phyloP scores from a whole-genome alignment of 805 yeast genomes.

The Starmerella scarabaei region DNA sequence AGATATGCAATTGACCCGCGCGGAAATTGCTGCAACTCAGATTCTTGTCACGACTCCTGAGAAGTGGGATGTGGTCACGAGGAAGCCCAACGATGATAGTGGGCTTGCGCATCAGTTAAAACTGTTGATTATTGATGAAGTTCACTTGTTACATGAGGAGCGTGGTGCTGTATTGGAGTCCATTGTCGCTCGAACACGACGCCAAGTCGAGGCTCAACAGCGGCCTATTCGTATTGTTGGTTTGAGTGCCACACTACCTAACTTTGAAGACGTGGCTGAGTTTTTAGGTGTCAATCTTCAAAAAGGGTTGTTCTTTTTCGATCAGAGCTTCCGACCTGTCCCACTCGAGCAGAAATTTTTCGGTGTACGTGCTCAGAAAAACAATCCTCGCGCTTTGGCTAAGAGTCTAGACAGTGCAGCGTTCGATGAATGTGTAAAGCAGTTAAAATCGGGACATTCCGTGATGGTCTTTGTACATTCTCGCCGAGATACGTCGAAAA shows the following conservation, averaged over 20 bases:
- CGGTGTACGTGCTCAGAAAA: conserved; percentile 44
- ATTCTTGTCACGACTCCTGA: conserved; percentile 90
- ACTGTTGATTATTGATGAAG: conserved; percentile 85
- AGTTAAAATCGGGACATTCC: conserved; percentile 60
- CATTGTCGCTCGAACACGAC: conserved; percentile 78
- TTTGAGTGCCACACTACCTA: conserved; percentile 85
- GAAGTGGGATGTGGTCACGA: conserved; percentile 94
- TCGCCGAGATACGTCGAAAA: conserved; percentile 78
- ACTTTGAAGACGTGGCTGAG: conserved; percentile 85
- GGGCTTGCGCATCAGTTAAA: conserved; percentile 76
- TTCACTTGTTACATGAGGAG: conserved; percentile 90
- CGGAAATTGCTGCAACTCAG: conserved; percentile 72
- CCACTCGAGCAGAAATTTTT: conserved; percentile 78
- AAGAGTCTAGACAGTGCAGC: conserved; percentile 59
- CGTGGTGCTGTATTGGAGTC: conserved; percentile 97
- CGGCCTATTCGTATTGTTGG: conserved; percentile 90
- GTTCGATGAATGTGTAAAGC: conserved; percentile 60
- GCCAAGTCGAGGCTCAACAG: conserved; percentile 92
- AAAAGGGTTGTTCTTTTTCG: conserved; percentile 89
- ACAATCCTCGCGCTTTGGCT: conserved; percentile 8
- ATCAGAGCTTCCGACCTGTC: conserved; percentile 83
- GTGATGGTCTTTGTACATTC: conserved; percentile 97
- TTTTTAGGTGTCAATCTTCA: conserved; percentile 75
- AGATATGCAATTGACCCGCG: conserved; percentile 80
- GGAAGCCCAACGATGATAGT: conserved; percentile 80